phyloP scores from a whole-genome alignment of 2,329 filamentous ascomycete species.

The Sporothrix luriei region DNA sequence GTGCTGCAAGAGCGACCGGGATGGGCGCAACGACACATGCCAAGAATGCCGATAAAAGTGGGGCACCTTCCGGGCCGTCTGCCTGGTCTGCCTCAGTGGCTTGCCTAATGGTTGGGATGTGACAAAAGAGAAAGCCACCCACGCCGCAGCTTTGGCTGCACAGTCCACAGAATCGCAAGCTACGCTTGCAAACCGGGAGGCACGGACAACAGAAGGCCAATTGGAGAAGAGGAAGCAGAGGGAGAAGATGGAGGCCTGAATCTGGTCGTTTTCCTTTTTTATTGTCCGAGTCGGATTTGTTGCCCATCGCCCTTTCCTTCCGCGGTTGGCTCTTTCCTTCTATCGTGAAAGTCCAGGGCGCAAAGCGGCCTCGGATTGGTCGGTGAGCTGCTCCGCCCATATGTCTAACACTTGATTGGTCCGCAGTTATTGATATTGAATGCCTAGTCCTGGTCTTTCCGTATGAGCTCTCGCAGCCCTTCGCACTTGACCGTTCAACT shows the following conservation, averaged over 20 bases:
- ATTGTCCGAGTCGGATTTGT: background rate
- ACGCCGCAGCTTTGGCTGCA: background rate
- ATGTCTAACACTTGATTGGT: slow-evolving; percentile 27
- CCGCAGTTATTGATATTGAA: slow-evolving; percentile 15
- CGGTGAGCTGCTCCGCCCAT: background rate
- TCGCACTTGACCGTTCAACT: background rate
- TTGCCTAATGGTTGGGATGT: slow-evolving; percentile 27
- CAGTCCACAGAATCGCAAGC: background rate
- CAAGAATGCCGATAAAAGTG: slow-evolving; percentile 27
- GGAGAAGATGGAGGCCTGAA: slow-evolving; percentile 13
- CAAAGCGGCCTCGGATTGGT: slow-evolving; percentile 20
- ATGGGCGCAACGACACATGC: background rate
- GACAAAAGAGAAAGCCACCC: background rate
- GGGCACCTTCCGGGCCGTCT: slow-evolving; percentile 22
- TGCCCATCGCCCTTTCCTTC: slow-evolving; percentile 16
- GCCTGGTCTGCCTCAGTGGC: slow-evolving; percentile 33
- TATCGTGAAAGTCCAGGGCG: background rate
- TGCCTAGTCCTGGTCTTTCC: slow-evolving; percentile 14
- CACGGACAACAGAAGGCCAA: background rate
- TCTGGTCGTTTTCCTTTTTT: background rate
- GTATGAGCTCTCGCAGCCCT: background rate
- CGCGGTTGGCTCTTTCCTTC: background rate
- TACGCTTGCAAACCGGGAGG: background rate
- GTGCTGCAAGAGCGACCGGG: slow-evolving; percentile 2
- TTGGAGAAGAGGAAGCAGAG: background rate